Percentiles rank a stretch among this genome's conserved stretches.
phyloP scores from a whole-genome alignment of 805 yeast species.

The Ogataea neopini region DNA sequence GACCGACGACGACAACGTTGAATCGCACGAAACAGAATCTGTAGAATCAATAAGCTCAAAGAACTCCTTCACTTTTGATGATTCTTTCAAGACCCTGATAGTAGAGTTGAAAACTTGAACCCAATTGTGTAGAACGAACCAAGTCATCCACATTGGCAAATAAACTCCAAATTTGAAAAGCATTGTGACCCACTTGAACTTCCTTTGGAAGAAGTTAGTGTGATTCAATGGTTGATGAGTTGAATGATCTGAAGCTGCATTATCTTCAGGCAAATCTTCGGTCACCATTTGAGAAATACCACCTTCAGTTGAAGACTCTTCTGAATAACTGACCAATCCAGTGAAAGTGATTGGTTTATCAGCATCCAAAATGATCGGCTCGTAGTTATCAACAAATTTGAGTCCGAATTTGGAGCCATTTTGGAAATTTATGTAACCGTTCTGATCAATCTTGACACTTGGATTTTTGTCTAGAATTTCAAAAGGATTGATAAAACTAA shows the following conservation, averaged over 20 bases:
- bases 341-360: conserved; percentile 41
- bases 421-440: conserved; percentile 45
- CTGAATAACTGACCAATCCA: conserved; percentile 23
- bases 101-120: conserved; percentile 39
- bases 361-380: conserved; percentile 57
- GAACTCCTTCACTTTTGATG: conserved; percentile 27
- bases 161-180: conserved; percentile 47
- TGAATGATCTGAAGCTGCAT: conserved; percentile 5
- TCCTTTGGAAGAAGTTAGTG: conserved; percentile 26
- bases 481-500: conserved; percentile 63
- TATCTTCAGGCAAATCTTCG: conserved; percentile 24
- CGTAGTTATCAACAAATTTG: conserved; percentile 51
- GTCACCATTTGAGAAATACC: conserved; percentile 21
- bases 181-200: conserved; percentile 51
- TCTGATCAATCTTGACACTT: conserved; percentile 37
- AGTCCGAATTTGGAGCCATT: conserved; percentile 40
- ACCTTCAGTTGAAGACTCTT: conserved; percentile 5
- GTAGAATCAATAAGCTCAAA: conserved; percentile 17
- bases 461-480: conserved; percentile 36
- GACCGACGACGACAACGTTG: background rate
- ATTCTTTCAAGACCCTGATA: conserved; percentile 32
- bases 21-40: conserved; percentile 1
- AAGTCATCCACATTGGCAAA: conserved; percentile 65
- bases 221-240: background rate
- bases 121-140: conserved; percentile 47